Conservation (phyloP, 768 basidiomycete species). For the Lactarius pseudohatsudake region DNA sequence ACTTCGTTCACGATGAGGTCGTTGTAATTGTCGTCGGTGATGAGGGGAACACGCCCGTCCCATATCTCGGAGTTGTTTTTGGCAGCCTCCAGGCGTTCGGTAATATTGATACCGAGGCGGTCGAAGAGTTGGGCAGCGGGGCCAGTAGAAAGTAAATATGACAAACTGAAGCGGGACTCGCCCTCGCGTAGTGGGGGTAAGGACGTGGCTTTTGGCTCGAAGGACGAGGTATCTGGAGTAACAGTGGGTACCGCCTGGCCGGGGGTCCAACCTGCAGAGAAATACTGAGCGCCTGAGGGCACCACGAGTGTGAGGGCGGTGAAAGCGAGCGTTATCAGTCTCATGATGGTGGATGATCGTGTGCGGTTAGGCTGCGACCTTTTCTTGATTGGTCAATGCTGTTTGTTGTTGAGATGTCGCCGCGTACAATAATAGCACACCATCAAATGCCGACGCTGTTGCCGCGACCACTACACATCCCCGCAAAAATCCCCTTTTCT, state of each 20-base stretch:
- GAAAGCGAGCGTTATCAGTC: conserved; percentile 10
- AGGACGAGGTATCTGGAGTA: conserved; percentile 28
- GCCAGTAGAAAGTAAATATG: conserved; percentile 46
- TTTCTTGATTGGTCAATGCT: no score
- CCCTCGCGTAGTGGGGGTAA: conserved; percentile 8
- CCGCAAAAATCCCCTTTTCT: neutral
- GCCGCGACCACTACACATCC: neutral
- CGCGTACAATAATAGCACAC: no score
- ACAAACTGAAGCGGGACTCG: conserved; percentile 30
- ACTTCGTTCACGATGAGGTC: conserved; percentile 70
- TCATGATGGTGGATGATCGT: conserved; percentile 16
- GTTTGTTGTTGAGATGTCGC: no score
- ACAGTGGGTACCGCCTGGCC: conserved; percentile 53
- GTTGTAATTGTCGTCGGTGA: conserved; percentile 80
- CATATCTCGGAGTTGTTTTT: conserved; percentile 44
- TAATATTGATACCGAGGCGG: conserved; percentile 69
- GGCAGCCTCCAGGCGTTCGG: conserved; percentile 47
- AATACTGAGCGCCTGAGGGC: conserved; percentile 62
- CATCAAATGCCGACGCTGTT: neutral
- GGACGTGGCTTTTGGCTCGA: conserved; percentile 12
- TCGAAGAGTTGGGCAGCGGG: conserved; percentile 56
- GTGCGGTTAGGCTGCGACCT: neutral
- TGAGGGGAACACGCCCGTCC: conserved; percentile 73
- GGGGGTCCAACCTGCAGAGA: conserved; percentile 80
- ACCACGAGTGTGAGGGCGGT: conserved; percentile 32